Evolutionary conservation across 73 alveolate species (phyloP).

Genomic region (Paramecium pentaurelia): DNA sequence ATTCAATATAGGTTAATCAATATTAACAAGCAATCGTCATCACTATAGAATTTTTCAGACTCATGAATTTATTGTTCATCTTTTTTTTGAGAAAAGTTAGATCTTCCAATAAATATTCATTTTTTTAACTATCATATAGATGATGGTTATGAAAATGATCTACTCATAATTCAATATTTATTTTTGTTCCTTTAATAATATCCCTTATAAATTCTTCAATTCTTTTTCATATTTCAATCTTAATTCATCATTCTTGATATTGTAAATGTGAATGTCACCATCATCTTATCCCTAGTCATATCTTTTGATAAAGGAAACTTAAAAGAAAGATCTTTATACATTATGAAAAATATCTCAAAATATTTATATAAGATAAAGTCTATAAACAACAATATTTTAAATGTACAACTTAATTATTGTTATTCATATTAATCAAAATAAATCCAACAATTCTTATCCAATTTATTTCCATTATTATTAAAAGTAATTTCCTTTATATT

Average conservation of each 20-base stretch:
- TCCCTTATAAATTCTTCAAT: neutral
- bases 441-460: slow-evolving; percentile 47
- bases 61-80: neutral
- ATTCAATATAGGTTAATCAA: neutral
- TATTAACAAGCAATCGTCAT: neutral
- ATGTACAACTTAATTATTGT: neutral
- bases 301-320: neutral
- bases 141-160: neutral
- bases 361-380: neutral
- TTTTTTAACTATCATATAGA: neutral
- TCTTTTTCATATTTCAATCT: neutral
- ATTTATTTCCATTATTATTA: slow-evolving; percentile 36
- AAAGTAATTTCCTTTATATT: slow-evolving; percentile 72
- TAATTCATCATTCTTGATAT: neutral
- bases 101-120: neutral
- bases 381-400: neutral
- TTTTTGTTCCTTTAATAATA: neutral
- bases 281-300: neutral
- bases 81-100: neutral
- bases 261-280: neutral
- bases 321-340: neutral
- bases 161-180: neutral
- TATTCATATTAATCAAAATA: slow-evolving; percentile 13
- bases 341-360: neutral
- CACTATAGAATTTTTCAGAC: neutral